Evolutionary conservation across 345 rosid species (phyloP).

Genomic region (Brassica juncea): DNA sequence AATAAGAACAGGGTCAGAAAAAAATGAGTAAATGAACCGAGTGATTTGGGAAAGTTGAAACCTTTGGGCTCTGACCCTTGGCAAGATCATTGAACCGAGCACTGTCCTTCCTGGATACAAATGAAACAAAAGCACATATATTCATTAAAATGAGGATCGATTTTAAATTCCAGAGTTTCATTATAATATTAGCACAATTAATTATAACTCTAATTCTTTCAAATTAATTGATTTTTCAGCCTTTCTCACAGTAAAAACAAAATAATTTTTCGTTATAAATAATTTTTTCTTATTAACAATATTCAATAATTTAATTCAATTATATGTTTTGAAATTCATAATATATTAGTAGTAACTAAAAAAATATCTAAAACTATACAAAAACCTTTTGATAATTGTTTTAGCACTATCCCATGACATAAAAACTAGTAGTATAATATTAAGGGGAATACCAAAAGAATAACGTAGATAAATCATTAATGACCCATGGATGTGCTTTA

Average conservation of each 20-base stretch:
- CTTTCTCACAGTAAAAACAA: background rate
- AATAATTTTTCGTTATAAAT: background rate
- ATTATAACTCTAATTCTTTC: background rate
- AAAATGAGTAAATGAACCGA: background rate
- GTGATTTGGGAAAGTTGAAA: slow-evolving; percentile 30
- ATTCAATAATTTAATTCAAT: slow-evolving; percentile 5
- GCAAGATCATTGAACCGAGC: slow-evolving; percentile 63
- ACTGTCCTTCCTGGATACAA: slow-evolving; percentile 59
- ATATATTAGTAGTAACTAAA: background rate
- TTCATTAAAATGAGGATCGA: slow-evolving; percentile 2
- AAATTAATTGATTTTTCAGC: background rate
- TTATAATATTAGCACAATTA: background rate
- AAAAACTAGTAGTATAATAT: background rate
- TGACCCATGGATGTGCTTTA: slow-evolving; percentile 1
- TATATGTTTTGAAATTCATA: background rate
- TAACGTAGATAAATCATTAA: slow-evolving; percentile 6
- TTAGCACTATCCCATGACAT: slow-evolving; percentile 6
- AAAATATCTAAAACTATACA: background rate
- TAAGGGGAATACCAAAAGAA: background rate
- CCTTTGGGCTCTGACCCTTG: slow-evolving; percentile 89
- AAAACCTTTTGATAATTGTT: background rate
- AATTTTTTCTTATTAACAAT: background rate
- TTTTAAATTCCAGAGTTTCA: background rate
- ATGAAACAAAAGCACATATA: background rate
- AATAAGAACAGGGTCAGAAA: background rate